Evolutionary conservation across 371 early-diverging fungal genomes (phyloP).

Genomic region (Haplosporangium sp.): DNA sequence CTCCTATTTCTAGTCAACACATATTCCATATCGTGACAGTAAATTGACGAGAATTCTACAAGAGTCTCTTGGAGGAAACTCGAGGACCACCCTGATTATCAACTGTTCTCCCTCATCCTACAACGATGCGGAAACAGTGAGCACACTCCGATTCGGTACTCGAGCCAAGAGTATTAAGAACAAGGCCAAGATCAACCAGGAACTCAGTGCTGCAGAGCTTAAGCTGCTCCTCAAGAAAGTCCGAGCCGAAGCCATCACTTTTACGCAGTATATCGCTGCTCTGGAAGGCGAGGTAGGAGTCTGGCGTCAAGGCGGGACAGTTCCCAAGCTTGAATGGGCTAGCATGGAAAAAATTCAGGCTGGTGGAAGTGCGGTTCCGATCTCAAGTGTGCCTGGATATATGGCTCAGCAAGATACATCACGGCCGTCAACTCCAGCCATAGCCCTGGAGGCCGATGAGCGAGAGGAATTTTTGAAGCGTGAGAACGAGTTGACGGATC

Average conservation of each 20-base stretch:
- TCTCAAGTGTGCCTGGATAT: constrained; percentile 63
- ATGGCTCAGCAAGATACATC: constrained; percentile 63
- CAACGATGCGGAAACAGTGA: constrained; percentile 95
- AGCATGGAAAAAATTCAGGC: constrained; percentile 74
- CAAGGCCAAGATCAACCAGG: constrained; percentile 97
- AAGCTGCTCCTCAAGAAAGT: constrained; percentile 91
- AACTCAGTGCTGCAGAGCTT: constrained; percentile 92
- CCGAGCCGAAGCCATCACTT: constrained; percentile 81
- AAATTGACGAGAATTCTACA: constrained; percentile 98
- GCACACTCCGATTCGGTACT: constrained; percentile 97
- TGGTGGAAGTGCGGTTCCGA: constrained; percentile 58
- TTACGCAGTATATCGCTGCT: constrained; percentile 83
- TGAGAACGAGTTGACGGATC: constrained; percentile 94
- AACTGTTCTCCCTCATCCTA: constrained; percentile 96
- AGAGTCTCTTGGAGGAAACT: constrained; percentile 98
- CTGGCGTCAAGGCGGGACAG: constrained; percentile 86
- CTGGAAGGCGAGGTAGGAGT: constrained; percentile 88
- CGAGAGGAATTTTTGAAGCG: constrained; percentile 92
- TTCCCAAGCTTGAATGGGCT: constrained; percentile 80
- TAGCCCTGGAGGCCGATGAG: constrained; percentile 86
- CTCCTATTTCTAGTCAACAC: constrained; percentile 75
- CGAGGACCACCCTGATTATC: constrained; percentile 96
- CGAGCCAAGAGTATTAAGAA: constrained; percentile 98
- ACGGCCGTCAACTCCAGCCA: constrained; percentile 82
- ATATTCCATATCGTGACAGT: constrained; percentile 98